Conservation (phyloP, 495 filamentous ascomycete genomes). For the Trichoderma orchidacearum region DNA sequence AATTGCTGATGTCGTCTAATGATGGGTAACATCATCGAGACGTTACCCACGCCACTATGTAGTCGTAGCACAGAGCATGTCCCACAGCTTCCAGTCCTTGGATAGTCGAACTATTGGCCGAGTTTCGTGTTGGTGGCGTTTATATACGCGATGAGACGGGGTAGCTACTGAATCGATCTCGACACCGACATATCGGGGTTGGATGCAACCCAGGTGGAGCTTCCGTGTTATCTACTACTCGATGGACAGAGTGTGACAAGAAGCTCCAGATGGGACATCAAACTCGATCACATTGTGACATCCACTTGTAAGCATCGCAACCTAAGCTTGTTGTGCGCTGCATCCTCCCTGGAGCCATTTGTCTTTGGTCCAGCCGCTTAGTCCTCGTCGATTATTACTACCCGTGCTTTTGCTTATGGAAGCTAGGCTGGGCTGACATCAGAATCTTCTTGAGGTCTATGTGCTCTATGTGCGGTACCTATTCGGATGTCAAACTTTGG, state of each 20-base stretch:
- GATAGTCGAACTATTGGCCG: not conserved
- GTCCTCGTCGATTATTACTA: no score
- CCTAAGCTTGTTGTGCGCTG: no score
- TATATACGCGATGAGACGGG: not conserved
- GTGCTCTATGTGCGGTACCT: no score
- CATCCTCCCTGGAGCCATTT: no score
- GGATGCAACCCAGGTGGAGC: not conserved
- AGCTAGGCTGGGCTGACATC: no score
- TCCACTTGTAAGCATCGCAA: no score
- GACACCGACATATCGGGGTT: not conserved
- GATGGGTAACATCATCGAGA: not conserved
- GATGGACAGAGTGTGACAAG: not conserved
- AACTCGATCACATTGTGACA: no score
- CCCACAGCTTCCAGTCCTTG: not conserved
- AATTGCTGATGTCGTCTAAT: not conserved
- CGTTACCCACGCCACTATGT: not conserved
- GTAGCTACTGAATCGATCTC: not conserved
- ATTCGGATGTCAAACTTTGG: no score
- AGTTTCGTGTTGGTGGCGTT: not conserved
- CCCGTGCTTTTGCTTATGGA: no score
- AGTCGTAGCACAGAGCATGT: not conserved
- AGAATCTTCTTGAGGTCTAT: no score
- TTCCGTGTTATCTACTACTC: not conserved
- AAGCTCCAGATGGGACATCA: not conserved
- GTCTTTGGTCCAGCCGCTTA: no score